Conservation (phyloP, 345 rosid species). For the Eucalyptus marginata region DNA sequence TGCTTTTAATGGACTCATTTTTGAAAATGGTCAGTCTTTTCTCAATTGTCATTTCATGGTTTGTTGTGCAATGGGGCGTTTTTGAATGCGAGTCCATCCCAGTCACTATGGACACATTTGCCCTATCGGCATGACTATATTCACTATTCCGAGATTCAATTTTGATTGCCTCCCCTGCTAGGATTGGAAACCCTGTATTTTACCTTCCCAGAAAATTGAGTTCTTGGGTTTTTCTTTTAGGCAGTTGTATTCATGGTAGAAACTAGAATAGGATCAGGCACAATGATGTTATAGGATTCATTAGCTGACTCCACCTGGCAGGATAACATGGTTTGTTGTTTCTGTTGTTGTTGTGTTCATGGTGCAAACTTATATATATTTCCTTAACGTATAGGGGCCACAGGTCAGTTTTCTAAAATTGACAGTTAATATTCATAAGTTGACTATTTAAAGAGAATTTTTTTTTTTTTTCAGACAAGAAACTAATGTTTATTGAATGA, state of each 20-base stretch:
- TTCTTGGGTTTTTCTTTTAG: not conserved
- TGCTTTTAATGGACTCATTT: conserved; percentile 12
- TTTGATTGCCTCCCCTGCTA: not conserved
- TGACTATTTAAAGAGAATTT: not conserved
- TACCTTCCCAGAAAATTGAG: not conserved
- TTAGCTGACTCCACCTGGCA: not conserved
- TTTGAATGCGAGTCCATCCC: not conserved
- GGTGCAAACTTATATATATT: not conserved
- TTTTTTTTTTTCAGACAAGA: not conserved
- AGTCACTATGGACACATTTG: not conserved
- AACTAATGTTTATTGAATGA: not conserved
- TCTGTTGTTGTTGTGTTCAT: not conserved
- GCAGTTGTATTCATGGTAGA: not conserved
- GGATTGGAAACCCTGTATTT: not conserved
- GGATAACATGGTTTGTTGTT: not conserved
- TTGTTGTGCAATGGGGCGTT: not conserved
- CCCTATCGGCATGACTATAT: not conserved
- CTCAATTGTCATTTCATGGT: not conserved
- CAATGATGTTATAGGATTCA: not conserved
- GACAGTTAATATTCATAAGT: not conserved
- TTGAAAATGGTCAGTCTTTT: conserved; percentile 4
- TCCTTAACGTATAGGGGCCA: not conserved
- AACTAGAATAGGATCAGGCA: not conserved
- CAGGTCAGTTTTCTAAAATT: not conserved
- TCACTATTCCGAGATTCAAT: not conserved